A percentile compares a stretch with the other conserved stretches of the same genome.
phyloP scores from a whole-genome alignment of 2,329 filamentous ascomycete genomes.

The Aschersonia sp. region DNA sequence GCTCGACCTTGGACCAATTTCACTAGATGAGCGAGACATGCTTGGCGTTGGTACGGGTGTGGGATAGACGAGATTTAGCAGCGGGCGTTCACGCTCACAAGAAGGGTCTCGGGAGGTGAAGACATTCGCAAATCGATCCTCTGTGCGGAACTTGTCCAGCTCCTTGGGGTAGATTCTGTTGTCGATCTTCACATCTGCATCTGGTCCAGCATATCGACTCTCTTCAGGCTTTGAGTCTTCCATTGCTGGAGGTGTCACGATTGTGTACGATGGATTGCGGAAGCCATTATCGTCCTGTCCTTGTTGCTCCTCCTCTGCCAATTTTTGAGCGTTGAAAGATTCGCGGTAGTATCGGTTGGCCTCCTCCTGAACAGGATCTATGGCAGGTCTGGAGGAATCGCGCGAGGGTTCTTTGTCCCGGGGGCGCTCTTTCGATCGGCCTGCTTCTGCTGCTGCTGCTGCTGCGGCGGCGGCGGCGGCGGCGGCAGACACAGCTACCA shows the following conservation, averaged over 20 bases:
- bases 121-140: constrained; percentile 11
- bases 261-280: constrained; percentile 23
- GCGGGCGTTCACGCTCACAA: constrained; percentile 38
- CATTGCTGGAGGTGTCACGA: constrained; percentile 41
- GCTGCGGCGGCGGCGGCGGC: constrained; percentile 32
- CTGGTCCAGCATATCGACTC: constrained; percentile 39
- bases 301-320: constrained; percentile 36
- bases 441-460: constrained; percentile 17
- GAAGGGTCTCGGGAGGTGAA: constrained; percentile 36
- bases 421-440: constrained; percentile 17
- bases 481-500: constrained; percentile 27
- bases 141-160: constrained; percentile 21
- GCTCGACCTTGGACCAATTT: not conserved
- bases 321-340: constrained; percentile 32
- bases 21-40: constrained; percentile 3
- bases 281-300: constrained; percentile 30
- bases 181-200: constrained; percentile 50
- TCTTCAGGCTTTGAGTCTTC: constrained; percentile 23
- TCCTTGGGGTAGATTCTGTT: constrained; percentile 41
- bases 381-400: constrained; percentile 13
- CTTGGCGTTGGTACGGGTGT: constrained; percentile 39
- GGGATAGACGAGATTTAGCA: constrained; percentile 46
- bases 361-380: constrained; percentile 37
- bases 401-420: constrained; percentile 18
- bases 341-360: constrained; percentile 45